Base-by-base conservation (phyloP, 2,329 filamentous ascomycete species). In the Neonectria punicea region DNA sequence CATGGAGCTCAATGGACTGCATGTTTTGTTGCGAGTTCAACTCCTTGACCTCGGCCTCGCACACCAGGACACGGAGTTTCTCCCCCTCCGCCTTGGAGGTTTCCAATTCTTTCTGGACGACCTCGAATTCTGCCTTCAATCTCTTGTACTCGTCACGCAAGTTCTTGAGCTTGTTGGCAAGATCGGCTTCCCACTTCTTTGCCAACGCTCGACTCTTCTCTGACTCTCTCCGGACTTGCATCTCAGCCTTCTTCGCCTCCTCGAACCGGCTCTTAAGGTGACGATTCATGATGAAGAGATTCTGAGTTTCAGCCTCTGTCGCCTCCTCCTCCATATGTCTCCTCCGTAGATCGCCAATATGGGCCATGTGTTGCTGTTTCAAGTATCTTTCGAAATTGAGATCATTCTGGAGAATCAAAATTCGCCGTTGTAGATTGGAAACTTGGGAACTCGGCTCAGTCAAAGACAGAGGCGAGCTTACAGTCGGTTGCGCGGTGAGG, bases 321-420 rank as follows among this genome's bases (percentile, higher is more conserved):
- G 92, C 91, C 8, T 92, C 92, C 76, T 94, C 91, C 68, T 88
- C 88, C 68, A 95, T 88, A 63, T 93, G 90, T 67, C 90, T 89
- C 14, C 92, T 86, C 70, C 92, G 90, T 46, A 96, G 80, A 73
- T 93, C 91, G 1, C 92, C 92, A 74, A 96, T 94, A 64, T 95
- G 92, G 2, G 90, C 87, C 69, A 94, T 87, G 76, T 95, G 93
- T 73, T 96, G 93, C 68, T 93, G 89, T 75, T 94, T 95, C 73
- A 95, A 85, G 77, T 93, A 95, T 28, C 92, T 86, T 77, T 96
- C 93, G 73, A 95, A 96, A 69, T 92, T 92, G 47, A 96, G 83
- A 71, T 96, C 92, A 67, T 94, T 96, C 49, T 91, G 89, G 11
- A 96, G 79, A 2, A 94, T 81, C 58, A 93, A 86, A n/a, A 93